Conservation (phyloP, 2,329 filamentous ascomycete species). For the Nannizziopsis barbatae region DNA sequence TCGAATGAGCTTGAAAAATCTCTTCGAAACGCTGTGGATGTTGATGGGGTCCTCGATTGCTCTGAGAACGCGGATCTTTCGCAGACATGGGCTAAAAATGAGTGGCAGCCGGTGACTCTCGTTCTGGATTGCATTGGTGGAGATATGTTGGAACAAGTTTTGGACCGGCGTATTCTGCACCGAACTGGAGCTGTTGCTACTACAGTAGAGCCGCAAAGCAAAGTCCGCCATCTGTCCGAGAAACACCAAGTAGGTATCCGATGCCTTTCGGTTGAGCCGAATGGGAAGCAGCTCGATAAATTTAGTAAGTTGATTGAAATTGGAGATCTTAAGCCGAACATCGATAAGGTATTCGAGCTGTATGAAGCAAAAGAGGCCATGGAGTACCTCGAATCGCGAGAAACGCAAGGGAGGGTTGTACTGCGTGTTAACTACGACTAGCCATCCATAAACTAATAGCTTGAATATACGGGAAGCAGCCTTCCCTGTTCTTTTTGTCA, state of each 20-base stretch:
- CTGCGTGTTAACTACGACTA: conserved; percentile 22
- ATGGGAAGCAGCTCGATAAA: conserved; percentile 24
- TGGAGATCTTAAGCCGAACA: conserved; percentile 25
- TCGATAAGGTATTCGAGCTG: conserved; percentile 27
- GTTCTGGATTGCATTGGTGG: conserved; percentile 32
- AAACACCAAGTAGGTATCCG: conserved; percentile 18
- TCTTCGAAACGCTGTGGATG: conserved; percentile 22
- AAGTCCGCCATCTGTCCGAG: background rate
- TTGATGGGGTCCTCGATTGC: conserved; percentile 27
- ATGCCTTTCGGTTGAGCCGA: conserved; percentile 30
- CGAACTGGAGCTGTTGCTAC: conserved; percentile 22
- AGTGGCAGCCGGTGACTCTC: conserved; percentile 31
- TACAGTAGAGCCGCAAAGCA: conserved; percentile 7
- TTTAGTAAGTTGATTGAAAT: conserved; percentile 29
- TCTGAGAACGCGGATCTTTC: conserved; percentile 21
- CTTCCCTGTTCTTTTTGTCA: too few relatives aligned
- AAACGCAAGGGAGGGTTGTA: conserved; percentile 26
- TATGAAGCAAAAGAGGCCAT: conserved; percentile 28
- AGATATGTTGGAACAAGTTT: conserved; percentile 26
- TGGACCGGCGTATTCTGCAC: conserved; percentile 25
- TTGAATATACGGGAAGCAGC: too few relatives aligned
- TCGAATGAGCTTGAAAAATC: conserved; percentile 20
- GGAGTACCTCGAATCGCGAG: conserved; percentile 22
- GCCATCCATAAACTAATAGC: background rate
- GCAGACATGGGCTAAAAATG: conserved; percentile 22